Base-by-base conservation (phyloP, 1,284 basidiomycete genomes). In the Golubevia pallescens region DNA sequence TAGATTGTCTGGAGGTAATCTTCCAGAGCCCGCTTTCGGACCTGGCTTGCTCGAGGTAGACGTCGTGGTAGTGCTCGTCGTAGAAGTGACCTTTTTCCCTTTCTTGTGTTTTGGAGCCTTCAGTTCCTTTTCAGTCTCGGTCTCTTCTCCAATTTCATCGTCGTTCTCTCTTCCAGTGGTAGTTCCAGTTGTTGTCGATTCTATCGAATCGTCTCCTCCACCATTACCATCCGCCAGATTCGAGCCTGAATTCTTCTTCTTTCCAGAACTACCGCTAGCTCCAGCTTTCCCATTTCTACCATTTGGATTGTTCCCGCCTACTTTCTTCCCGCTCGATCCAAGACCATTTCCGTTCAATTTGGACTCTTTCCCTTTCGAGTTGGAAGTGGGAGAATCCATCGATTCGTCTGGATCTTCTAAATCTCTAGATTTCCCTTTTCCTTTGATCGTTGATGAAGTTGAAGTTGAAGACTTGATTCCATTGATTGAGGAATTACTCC, bases 261-360 rank as follows among this genome's bases (percentile, higher is more conserved):
- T 53, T 14, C 54, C 54, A 5, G 60, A 34, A 52, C 34, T 62
- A 19, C 48, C 58, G 6, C 23, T 53, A 16, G n/a, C 16, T 32
- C 32, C 38, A 13, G 32, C 52, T 14, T 54, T 62, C n/a, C 57
- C 60, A 54, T 62, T 62, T 24, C 48, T 20, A 54, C 52, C 20
- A 20, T 14, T 21, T 7, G 20, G 21, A 24, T 20, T 28, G 16
- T 32, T 21, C 51, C 23, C 52, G 19, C 54, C 52, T 57, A 24
- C 10, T 57, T n/a, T 16, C 8, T n/a, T 21, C 53, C 60, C n/a
- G 28, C 28, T 28, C 42, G 54, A 32, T 62, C 60, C 48, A 23
- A 38, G 42, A 42, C 60, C 21, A 54, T 54, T 53, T 57, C 60
- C 48, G 52, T 55, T 53, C 10, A 48, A 10, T 48, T 48, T 48